Base-by-base conservation (phyloP, 2,329 filamentous ascomycete genomes). In the Scedosporium dehoogii region DNA sequence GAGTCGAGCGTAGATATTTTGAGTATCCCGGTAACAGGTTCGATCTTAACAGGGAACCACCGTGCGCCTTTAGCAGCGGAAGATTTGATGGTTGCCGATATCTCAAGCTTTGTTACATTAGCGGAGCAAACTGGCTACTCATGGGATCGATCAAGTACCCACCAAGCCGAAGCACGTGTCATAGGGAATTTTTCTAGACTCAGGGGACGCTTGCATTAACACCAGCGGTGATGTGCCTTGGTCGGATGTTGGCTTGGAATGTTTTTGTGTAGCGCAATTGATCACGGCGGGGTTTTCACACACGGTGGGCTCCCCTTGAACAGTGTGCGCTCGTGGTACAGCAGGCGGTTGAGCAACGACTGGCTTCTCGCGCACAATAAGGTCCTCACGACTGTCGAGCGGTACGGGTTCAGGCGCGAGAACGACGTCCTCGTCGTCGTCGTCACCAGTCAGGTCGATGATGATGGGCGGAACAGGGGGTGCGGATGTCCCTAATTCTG, bases 151-250 rank as follows among this genome's bases (percentile, higher is more conserved):
- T 21, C 44, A n/a, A 23, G 41, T 14, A 59, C 58, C 29, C 6
- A 46, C 58, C n/a, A 59, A 27, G 23, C 58, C 58, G 27, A 59
- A 59, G 44, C 58, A 59, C 6, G 58, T 46, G 41, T 59, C 58
- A n/a, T 59, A 59, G 6, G 38, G n/a, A 6, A 25, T 14, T 7
- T 23, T 29, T 12, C 16, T 10, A 58, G 18, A 12, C 23, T n/a
- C n/a, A 9, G 56, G 23, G 21, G 33, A 38, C 33, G 14, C 33
- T 38, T 12, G 10, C 33, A 38, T 38, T 12, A 12, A 38, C 33
- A 16, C 56, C 6, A 4, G 56, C 25, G 18, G 14, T 6, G 27
- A 5, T 18, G 56, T 58, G n/a, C 23, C 55, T 33, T 16, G 7
- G 23, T 58, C 55, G 6, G 23, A n/a, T 58, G 33, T 38, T 10